These are phyloP conservation scores for Suhomyces atakaporum DNA, from an alignment of 1,139 yeast genomes.

Conservation along the genomic window DNA sequence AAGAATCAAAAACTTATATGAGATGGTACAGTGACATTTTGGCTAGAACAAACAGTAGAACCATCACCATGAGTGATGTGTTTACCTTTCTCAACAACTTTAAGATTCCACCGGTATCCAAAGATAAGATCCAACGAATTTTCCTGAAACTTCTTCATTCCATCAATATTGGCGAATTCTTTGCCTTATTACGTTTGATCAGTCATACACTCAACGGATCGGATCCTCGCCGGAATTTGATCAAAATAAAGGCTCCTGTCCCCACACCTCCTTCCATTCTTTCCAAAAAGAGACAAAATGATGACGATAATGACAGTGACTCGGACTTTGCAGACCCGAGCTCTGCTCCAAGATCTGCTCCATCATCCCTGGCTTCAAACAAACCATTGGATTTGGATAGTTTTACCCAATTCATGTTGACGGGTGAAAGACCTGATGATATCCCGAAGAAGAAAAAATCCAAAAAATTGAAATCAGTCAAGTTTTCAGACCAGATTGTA, in stretches of 20 bases:
- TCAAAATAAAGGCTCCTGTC: slow-evolving; percentile 54
- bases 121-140: slow-evolving; percentile 48
- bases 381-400: slow-evolving; percentile 65
- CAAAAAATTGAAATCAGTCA: slow-evolving; percentile 58
- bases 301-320: slow-evolving; percentile 39
- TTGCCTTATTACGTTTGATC: slow-evolving; percentile 66
- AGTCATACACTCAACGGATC: slow-evolving; percentile 55
- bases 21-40: slow-evolving; percentile 77
- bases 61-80: slow-evolving; percentile 63
- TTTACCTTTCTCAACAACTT: slow-evolving; percentile 65
- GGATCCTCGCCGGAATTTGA: slow-evolving; percentile 52
- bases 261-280: slow-evolving; percentile 72
- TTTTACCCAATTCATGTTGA: slow-evolving; percentile 70
- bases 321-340: slow-evolving; percentile 27
- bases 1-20: slow-evolving; percentile 70
- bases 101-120: slow-evolving; percentile 44
- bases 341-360: slow-evolving; percentile 16
- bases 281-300: slow-evolving; percentile 52
- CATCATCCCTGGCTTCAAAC: slow-evolving; percentile 1
- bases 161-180: slow-evolving; percentile 73
- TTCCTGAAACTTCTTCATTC: slow-evolving; percentile 53
- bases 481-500: slow-evolving; percentile 67
- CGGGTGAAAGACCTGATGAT: slow-evolving; percentile 66
- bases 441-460: slow-evolving; percentile 31
- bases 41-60: slow-evolving; percentile 55